These are phyloP conservation scores for Pseudopediastrum boryanum DNA, from an alignment of 139 green algal genomes.

Conservation along the genomic window DNA sequence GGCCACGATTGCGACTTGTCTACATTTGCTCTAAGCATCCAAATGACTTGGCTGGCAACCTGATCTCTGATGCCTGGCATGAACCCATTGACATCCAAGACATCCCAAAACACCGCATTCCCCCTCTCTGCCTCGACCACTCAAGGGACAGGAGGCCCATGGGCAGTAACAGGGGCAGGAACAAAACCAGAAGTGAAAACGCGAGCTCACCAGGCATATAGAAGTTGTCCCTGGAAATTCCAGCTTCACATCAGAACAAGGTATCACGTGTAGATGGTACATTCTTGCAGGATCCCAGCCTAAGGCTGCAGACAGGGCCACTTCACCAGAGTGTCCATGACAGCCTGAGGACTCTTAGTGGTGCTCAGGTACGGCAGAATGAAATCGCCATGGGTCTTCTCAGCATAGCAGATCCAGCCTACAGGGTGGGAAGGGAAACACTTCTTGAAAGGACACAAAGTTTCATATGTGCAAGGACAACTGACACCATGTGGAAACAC, in stretches of 20 bases:
- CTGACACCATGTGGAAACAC: not conserved
- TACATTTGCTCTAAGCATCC: too few species aligned
- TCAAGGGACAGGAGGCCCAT: too few species aligned
- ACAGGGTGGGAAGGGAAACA: not conserved
- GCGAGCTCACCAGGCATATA: slow-evolving; percentile 17
- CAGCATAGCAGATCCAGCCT: slow-evolving; percentile 98
- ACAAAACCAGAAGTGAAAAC: too few species aligned
- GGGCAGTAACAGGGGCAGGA: not conserved
- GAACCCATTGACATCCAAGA: too few species aligned
- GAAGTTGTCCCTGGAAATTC: slow-evolving; percentile 89
- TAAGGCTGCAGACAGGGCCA: slow-evolving; percentile 38
- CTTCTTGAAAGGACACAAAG: not conserved
- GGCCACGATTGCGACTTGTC: too few species aligned
- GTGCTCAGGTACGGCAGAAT: slow-evolving; percentile 87
- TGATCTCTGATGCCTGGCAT: too few species aligned
- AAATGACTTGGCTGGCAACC: too few species aligned
- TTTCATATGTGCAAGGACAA: not conserved
- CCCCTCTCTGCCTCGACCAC: too few species aligned
- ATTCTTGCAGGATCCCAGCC: slow-evolving; percentile 53
- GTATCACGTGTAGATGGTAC: slow-evolving; percentile 94
- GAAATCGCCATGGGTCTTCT: slow-evolving; percentile 93
- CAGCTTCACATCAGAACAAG: slow-evolving; percentile 99
- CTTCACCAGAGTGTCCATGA: slow-evolving; percentile 93
- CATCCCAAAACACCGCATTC: too few species aligned
- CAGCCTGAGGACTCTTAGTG: slow-evolving; percentile 87